phyloP scores from a whole-genome alignment of 2,329 filamentous ascomycete species.

The Colletotrichum magnum region DNA sequence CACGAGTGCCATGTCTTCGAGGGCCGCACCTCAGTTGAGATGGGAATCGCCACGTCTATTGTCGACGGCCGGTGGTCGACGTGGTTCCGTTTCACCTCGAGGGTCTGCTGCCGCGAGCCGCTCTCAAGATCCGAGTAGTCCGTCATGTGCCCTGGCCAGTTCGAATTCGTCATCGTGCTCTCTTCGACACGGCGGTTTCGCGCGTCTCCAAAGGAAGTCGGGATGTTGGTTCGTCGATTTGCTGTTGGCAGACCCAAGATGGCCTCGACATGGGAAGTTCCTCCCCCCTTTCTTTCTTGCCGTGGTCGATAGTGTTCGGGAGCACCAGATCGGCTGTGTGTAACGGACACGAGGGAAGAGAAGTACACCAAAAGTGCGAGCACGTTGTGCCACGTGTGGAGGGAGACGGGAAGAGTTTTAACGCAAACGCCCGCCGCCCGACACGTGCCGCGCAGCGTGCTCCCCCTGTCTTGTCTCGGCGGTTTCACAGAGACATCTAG shows the following conservation, averaged over 20 bases:
- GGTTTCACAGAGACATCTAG: background rate
- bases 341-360: background rate
- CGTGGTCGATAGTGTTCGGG: background rate
- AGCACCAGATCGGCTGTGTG: constrained; percentile 17
- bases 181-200: too few relatives aligned
- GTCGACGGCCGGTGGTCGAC: constrained; percentile 17
- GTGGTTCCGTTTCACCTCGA: constrained; percentile 8
- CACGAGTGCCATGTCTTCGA: constrained; percentile 1
- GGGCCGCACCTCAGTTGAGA: background rate
- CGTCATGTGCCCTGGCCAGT: constrained; percentile 7
- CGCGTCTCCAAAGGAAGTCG: background rate
- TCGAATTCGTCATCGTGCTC: constrained; percentile 3
- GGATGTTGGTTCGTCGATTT: background rate
- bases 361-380: background rate
- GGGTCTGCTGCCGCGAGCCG: constrained; percentile 3
- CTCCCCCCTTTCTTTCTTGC: background rate
- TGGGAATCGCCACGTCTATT: constrained; percentile 29
- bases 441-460: constrained; percentile 24
- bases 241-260: too few relatives aligned
- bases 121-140: constrained; percentile 1
- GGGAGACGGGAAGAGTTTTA: constrained; percentile 4
- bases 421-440: constrained; percentile 10
- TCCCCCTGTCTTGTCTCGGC: constrained; percentile 5
- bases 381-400: constrained; percentile 19
- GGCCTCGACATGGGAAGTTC: too few relatives aligned